Conservation (phyloP, 306 rosid genomes). For the Quercus ilex region DNA sequence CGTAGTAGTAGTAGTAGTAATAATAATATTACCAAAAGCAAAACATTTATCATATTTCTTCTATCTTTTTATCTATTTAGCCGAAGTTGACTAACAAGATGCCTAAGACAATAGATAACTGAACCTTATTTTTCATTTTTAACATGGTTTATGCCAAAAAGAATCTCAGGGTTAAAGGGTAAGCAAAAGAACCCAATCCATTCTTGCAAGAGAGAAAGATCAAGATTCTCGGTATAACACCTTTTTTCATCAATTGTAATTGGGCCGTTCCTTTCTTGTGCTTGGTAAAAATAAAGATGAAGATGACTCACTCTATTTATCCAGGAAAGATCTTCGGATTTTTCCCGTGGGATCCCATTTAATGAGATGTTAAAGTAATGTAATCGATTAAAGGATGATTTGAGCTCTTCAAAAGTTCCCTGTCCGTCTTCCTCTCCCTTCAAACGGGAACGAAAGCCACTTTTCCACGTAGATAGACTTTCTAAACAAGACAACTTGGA, state of each 20-base stretch:
- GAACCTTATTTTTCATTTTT: no score
- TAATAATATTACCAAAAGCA: no score
- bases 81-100: no score
- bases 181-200: not conserved
- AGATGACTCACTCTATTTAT: not conserved
- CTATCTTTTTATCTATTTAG: no score
- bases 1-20: no score
- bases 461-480: not conserved
- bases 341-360: not conserved
- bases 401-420: conserved; percentile 10
- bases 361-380: not conserved
- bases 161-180: no score
- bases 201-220: not conserved
- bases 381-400: not conserved
- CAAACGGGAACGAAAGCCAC: not conserved
- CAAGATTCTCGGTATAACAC: not conserved
- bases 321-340: not conserved
- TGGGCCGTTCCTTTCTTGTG: not conserved
- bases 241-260: not conserved
- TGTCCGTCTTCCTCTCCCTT: conserved; percentile 6
- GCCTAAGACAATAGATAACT: no score
- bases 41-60: no score
- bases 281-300: not conserved
- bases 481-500: conserved; percentile 13
- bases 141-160: no score